Evolutionary conservation across 129 eudicot species (phyloP).

Genomic region (Sambucus nigra): DNA sequence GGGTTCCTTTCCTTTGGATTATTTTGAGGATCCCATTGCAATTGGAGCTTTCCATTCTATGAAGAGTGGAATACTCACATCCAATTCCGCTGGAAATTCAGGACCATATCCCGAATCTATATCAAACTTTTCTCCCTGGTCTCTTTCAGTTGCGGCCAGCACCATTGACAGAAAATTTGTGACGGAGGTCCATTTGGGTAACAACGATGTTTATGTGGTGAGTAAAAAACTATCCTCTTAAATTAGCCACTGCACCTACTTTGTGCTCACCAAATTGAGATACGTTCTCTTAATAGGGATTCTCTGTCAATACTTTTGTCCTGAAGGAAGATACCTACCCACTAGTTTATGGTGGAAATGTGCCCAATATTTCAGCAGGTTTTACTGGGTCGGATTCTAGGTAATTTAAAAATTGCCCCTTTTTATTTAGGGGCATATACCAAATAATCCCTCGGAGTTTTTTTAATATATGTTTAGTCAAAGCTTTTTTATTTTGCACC

Average conservation of each 20-base stretch:
- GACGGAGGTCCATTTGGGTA: constrained; percentile 21
- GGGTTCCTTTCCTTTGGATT: not conserved
- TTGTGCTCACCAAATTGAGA: not conserved
- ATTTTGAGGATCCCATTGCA: constrained; percentile 26
- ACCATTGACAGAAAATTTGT: constrained; percentile 28
- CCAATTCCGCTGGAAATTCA: constrained; percentile 32
- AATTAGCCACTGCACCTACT: not conserved
- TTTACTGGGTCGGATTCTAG: constrained; percentile 17
- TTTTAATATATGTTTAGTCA: too few species aligned
- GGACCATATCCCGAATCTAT: constrained; percentile 26
- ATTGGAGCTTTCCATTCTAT: constrained; percentile 48
- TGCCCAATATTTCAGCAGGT: constrained; percentile 31
- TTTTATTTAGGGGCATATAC: too few species aligned
- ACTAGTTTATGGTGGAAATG: constrained; percentile 40
- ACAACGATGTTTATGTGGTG: constrained; percentile 22
- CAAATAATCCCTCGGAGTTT: too few species aligned
- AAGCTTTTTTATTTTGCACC: too few species aligned
- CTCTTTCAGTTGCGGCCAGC: constrained; percentile 47
- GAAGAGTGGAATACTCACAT: constrained; percentile 31
- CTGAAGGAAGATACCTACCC: constrained; percentile 23
- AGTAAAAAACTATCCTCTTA: not conserved
- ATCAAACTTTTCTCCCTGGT: constrained; percentile 38
- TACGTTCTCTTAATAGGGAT: constrained; percentile 29
- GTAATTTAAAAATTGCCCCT: constrained; percentile 19
- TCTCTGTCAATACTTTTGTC: constrained; percentile 25